Evolutionary conservation across 805 yeast genomes (phyloP), one percentile per base, ranked within the genome.

Genomic region (Middelhovenomyces tepae): DNA sequence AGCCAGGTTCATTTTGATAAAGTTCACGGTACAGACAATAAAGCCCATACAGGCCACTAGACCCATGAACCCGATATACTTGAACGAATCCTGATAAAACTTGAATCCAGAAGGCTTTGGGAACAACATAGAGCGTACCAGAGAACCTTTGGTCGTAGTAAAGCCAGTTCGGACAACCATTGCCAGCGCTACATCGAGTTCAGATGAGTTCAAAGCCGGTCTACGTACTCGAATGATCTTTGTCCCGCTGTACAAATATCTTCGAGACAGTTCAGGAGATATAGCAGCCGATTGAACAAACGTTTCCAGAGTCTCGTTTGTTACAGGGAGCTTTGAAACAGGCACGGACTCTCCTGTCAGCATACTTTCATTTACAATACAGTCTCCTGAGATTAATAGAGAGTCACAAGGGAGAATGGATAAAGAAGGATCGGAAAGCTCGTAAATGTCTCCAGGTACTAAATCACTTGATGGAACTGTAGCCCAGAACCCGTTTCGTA

Each of bases 281-380:
- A 81, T 72, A 40, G 77, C 73, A 22, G 36, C 14, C 27, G 32
- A 32, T n/a, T 65, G 65, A 2, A 73, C 62, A 31, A 83, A 54
- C 14, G 63, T 62, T n/a, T 58, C 58, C 24, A 85, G 69, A 0
- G 77, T 65, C 6, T 77, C 86, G 10, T 69, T 66, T 1, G 67
- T 59, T 1, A 91, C 84, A 2, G 82, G 69, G 7, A 65, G 41
- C 54, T 91, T 91, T 0, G 95, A 73, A 2, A 91, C 95, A 0
- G 99, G 98, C 1, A 91, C 96, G 33, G 95, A 85, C 55, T 91
- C 99, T 24, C 99, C 99, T 0, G 99, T 91, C 14, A 91, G 67
- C 95, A 91, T 91, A 4, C 96, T 82, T 53, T 91, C 99, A 55
- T 91, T 91, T n/a, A 91, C 81, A 35, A 91, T 86, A 53, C 94